phyloP scores from a whole-genome alignment of 1,139 yeast species.

The Sugiyamaella pinicola region DNA sequence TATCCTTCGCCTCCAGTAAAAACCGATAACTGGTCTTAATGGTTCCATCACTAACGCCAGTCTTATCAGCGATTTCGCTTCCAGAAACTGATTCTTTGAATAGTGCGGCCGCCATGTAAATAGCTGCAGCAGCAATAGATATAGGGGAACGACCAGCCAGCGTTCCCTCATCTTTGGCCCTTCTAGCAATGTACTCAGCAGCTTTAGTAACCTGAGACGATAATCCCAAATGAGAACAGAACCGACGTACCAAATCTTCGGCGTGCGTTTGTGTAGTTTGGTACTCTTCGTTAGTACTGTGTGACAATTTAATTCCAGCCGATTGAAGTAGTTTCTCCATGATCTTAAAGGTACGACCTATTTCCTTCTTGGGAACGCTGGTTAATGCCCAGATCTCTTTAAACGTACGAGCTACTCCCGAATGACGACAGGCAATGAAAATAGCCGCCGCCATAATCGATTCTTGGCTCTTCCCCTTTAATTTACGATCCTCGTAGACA shows the following conservation, averaged over 20 bases:
- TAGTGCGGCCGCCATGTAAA: constrained; percentile 85
- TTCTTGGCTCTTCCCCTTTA: constrained; percentile 91
- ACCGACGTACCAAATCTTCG: constrained; percentile 92
- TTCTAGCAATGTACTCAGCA: constrained; percentile 88
- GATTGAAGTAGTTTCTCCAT: constrained; percentile 67
- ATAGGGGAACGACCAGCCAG: constrained; percentile 97
- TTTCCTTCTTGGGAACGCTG: constrained; percentile 90
- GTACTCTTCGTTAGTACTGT: constrained; percentile 40
- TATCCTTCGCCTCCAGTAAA: constrained; percentile 70
- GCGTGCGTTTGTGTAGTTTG: constrained; percentile 90
- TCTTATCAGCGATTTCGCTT: constrained; percentile 80
- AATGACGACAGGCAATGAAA: constrained; percentile 91
- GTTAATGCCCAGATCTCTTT: constrained; percentile 96
- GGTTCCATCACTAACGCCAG: constrained; percentile 99
- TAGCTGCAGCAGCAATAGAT: constrained; percentile 96
- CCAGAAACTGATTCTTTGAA: constrained; percentile 71
- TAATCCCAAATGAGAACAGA: constrained; percentile 92
- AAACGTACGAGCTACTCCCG: constrained; percentile 91
- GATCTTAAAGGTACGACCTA: constrained; percentile 73
- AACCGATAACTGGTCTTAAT: constrained; percentile 90
- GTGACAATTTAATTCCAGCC: constrained; percentile 40
- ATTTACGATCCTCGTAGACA: constrained; percentile 83
- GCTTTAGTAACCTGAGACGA: constrained; percentile 85
- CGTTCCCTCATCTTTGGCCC: constrained; percentile 88
- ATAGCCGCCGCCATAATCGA: constrained; percentile 97